Conservation (phyloP, 805 yeast genomes). For the Pichia gijzeniarum region DNA sequence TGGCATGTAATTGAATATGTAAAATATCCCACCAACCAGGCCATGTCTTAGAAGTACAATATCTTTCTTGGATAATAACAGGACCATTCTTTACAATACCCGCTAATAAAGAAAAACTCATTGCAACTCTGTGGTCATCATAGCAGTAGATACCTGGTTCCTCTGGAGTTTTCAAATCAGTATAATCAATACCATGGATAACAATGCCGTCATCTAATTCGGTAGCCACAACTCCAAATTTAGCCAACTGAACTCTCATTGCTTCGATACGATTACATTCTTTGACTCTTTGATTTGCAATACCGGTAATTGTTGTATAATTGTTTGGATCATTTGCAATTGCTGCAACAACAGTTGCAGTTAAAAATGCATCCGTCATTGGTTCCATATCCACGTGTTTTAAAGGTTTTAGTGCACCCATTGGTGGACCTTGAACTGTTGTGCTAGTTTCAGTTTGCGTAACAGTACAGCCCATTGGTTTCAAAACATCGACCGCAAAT, state of each 20-base stretch:
- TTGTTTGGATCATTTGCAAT: slow-evolving; percentile 48
- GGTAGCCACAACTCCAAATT: slow-evolving; percentile 80
- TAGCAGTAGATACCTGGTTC: slow-evolving; percentile 64
- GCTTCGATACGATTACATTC: slow-evolving; percentile 96
- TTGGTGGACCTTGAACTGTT: slow-evolving; percentile 84
- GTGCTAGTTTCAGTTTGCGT: slow-evolving; percentile 79
- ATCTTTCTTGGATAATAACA: slow-evolving; percentile 75
- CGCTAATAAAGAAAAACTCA: slow-evolving; percentile 89
- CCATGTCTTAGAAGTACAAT: slow-evolving; percentile 97
- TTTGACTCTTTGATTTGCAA: slow-evolving; percentile 96
- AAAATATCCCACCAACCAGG: slow-evolving; percentile 99
- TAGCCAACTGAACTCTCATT: slow-evolving; percentile 81
- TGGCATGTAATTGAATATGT: slow-evolving; percentile 57
- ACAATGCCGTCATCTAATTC: slow-evolving; percentile 92
- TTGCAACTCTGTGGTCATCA: slow-evolving; percentile 97
- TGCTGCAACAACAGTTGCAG: slow-evolving; percentile 98
- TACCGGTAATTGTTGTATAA: slow-evolving; percentile 81
- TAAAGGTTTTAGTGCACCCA: slow-evolving; percentile 62
- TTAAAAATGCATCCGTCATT: slow-evolving; percentile 97
- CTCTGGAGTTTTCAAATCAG: slow-evolving; percentile 49
- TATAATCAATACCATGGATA: slow-evolving; percentile 59
- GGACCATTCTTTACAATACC: slow-evolving; percentile 49
- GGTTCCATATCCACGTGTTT: slow-evolving; percentile 94
- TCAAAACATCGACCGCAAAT: slow-evolving; percentile 87
- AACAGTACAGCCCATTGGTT: slow-evolving; percentile 93